Base-by-base conservation (phyloP, 345 rosid species). In the Odontarrhena argentea region DNA sequence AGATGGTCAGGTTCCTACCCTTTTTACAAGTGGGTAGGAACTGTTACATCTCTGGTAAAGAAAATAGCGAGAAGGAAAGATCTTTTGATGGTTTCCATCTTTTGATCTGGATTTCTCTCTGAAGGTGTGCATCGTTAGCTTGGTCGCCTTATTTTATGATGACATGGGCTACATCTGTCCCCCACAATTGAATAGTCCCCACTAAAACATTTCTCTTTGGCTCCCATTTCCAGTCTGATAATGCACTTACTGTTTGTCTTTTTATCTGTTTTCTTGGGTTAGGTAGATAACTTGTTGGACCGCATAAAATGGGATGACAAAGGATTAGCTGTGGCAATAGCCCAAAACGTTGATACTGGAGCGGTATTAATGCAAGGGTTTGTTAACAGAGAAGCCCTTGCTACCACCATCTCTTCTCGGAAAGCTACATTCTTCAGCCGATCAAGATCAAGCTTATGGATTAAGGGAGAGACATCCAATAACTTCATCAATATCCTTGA, bases 341-440 rank as follows among this genome's bases (percentile, higher is more conserved):
- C 96, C 36, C 99, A 91, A 74, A 91, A 91, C 71, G 85, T 94
- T 45, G 95, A 91, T 75, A 83, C 95, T 0, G 97, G 97, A 71
- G 91, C 97, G 0, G 64, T 94, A 75, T 76, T 88, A 77, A 94
- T 94, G 95, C 99, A 94, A 85, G 99, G 95, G 28, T 94, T 94
- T 80, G 84, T 73, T 42, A 87, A 91, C 76, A 80, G 85, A 66
- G 96, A 86, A 59, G 96, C 96, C 25, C 76, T 88, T 18, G 84
- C 95, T 28, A 70, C 78, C 43, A 86, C 97, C 22, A 78, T 88
- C 41, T 79, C 83, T 64, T 84, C 89, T 36, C 75, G 74, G 15
- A 94, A 87, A 83, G 99, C 99, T 28, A 94, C 99, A 36, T 91
- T 91, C 75, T 94, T 76, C 74, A 91, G 99, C 66, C 84, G 96